Evolutionary conservation across 441 rosid genomes (phyloP).

Genomic region (Croton setiger): DNA sequence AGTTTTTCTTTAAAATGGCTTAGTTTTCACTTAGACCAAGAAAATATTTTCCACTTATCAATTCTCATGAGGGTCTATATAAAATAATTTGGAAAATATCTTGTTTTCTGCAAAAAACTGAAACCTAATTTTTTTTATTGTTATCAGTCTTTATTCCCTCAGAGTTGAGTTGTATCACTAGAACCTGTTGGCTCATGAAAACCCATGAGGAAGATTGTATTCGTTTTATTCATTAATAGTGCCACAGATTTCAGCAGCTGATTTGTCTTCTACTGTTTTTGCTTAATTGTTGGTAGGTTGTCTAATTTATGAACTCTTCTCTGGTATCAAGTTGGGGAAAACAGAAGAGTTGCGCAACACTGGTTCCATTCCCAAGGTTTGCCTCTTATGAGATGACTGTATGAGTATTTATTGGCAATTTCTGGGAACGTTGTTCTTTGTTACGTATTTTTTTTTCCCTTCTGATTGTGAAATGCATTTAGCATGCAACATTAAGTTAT

Average conservation of each 20-base stretch:
- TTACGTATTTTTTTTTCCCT: neutral
- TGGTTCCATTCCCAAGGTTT: conserved; percentile 94
- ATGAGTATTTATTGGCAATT: conserved; percentile 4
- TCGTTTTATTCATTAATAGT: neutral
- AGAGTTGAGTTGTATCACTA: neutral
- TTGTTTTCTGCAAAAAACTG: no score
- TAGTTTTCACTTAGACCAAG: no score
- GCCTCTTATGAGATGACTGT: conserved; percentile 17
- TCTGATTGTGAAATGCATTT: no score
- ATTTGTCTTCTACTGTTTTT: conserved; percentile 17
- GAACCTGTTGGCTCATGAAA: neutral
- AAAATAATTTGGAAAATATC: no score
- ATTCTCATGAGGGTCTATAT: no score
- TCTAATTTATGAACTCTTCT: conserved; percentile 90
- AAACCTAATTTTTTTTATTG: neutral
- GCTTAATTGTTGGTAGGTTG: conserved; percentile 49
- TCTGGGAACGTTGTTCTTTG: neutral
- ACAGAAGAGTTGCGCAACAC: conserved; percentile 97
- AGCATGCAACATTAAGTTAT: no score
- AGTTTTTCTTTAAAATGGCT: no score
- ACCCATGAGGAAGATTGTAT: neutral
- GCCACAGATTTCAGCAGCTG: conserved; percentile 10
- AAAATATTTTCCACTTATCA: no score
- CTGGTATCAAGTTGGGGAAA: conserved; percentile 76
- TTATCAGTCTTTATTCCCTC: neutral